Conservation (phyloP, 257 asterid species). For the Nicotiana sylvestris region DNA sequence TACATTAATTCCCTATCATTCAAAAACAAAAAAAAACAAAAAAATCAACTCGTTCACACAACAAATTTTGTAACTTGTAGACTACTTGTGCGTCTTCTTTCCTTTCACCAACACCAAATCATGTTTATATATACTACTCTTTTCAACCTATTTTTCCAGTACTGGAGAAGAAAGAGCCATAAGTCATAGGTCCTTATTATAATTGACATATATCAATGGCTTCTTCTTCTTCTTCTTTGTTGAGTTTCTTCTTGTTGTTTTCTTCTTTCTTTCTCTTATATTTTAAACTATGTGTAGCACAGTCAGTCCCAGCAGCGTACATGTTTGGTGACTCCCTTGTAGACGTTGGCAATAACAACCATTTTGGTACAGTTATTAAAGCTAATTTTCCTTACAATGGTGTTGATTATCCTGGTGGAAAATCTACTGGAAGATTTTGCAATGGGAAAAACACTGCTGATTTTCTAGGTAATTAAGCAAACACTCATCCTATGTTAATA, state of each 20-base stretch:
- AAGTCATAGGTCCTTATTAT: neutral
- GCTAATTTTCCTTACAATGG: slow-evolving; percentile 73
- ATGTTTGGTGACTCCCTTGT: slow-evolving; percentile 77
- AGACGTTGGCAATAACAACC: slow-evolving; percentile 76
- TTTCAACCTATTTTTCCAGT: neutral
- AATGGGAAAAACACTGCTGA: slow-evolving; percentile 87
- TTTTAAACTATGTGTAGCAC: slow-evolving; percentile 25
- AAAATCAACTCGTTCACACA: slow-evolving; percentile 5
- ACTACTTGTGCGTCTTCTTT: too few species aligned
- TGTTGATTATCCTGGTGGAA: slow-evolving; percentile 44
- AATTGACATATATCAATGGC: neutral
- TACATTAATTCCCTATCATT: neutral
- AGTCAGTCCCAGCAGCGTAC: slow-evolving; percentile 49
- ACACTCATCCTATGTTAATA: neutral
- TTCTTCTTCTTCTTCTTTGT: neutral
- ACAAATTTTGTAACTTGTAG: neutral
- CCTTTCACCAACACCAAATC: neutral
- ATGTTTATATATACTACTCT: neutral
- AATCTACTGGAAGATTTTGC: slow-evolving; percentile 74
- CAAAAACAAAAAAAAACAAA: neutral
- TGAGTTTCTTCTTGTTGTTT: neutral
- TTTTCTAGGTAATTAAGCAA: slow-evolving; percentile 39
- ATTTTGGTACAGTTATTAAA: slow-evolving; percentile 41
- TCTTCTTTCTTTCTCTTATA: slow-evolving; percentile 11
- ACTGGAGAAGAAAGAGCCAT: neutral